Evolutionary conservation across 768 basidiomycete species (phyloP).

Genomic region (Exsudoporus frostii): DNA sequence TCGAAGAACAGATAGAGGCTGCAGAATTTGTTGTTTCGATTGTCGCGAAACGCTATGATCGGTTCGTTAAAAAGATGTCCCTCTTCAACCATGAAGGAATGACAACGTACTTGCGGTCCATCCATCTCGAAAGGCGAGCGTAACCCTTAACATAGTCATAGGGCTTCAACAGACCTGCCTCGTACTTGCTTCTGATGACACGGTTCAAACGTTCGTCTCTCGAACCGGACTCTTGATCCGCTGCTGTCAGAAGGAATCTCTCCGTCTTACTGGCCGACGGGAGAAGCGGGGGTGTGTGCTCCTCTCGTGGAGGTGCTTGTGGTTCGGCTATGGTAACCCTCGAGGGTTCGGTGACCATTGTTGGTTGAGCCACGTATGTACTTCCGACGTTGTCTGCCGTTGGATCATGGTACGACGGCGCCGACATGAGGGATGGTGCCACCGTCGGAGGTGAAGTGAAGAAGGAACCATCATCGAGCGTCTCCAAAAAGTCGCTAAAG

Average conservation of each 20-base stretch:
- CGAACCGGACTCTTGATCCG: constrained; percentile 89
- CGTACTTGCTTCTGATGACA: constrained; percentile 95
- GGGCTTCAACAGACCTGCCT: constrained; percentile 90
- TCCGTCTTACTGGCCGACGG: constrained; percentile 81
- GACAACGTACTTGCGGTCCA: constrained; percentile 78
- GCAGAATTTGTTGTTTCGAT: constrained; percentile 88
- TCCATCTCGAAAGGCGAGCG: constrained; percentile 86
- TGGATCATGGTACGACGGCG: constrained; percentile 27
- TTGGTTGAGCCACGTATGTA: constrained; percentile 16
- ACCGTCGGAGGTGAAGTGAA: constrained; percentile 58
- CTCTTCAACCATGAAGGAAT: background rate
- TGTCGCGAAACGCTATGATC: constrained; percentile 74
- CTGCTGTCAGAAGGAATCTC: constrained; percentile 86
- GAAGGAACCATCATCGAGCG: constrained; percentile 80
- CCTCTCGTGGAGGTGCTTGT: constrained; percentile 31
- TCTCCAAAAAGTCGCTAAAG: constrained; percentile 80
- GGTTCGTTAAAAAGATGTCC: background rate
- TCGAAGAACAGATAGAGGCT: constrained; percentile 79
- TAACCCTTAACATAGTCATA: constrained; percentile 98
- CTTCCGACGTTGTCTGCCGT: constrained; percentile 5
- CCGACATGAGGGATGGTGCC: constrained; percentile 47
- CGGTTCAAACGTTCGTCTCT: constrained; percentile 85
- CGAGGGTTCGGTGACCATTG: constrained; percentile 19
- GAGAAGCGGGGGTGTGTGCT: constrained; percentile 50
- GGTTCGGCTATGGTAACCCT: constrained; percentile 22